Base-by-base conservation (phyloP, 2,329 filamentous ascomycete species). In the Rachicladosporium sp. region DNA sequence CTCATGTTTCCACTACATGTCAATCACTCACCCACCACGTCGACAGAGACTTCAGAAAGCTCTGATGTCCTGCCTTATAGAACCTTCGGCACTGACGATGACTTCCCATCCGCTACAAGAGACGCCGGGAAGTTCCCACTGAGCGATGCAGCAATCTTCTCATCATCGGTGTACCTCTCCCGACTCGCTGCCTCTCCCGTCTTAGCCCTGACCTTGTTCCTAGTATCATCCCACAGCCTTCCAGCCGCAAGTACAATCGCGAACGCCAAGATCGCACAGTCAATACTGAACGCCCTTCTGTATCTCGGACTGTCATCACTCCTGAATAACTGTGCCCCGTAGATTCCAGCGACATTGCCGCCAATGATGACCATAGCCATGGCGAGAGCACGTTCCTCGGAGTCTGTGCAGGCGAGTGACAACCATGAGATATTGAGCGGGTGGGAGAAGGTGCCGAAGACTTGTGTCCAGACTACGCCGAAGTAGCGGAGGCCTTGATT, bases 331-430 rank as follows among this genome's bases (percentile, higher is more conserved):
- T 78, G 73, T 0, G 71, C 71, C 3, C 74, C 74, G 40, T 74
- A 73, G 37, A 78, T 77, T 13, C 73, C 73, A 0, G 73, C 73
- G 19, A 70, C 71, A 46, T 78, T 78, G 35, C 72, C 74, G 12
- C 70, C 69, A 73, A 77, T 77, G 43, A 78, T 74, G 37, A 76
- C 64, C 57, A 65, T 68, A 15, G 73, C 72, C 74, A 77, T 77
- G 8, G 73, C 70, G 0, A 78, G 60, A 1, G 73, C 71, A 36
- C 73, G 61, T 46, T 76, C 68, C 44, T 77, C 72, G 0, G 73
- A 74, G 37, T 74, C 71, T 0, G 63, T 62, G 50, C 73, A 74
- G 2, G 69, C 65, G 1, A 76, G 58, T 0, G 71, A 75, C 52
- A 77, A 63, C 73, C 73, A 78, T 1, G 72, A 68, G 36, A 77